Conservation (phyloP, 306 rosid species). For the cucumber (Cucumis sativus) region DNA sequence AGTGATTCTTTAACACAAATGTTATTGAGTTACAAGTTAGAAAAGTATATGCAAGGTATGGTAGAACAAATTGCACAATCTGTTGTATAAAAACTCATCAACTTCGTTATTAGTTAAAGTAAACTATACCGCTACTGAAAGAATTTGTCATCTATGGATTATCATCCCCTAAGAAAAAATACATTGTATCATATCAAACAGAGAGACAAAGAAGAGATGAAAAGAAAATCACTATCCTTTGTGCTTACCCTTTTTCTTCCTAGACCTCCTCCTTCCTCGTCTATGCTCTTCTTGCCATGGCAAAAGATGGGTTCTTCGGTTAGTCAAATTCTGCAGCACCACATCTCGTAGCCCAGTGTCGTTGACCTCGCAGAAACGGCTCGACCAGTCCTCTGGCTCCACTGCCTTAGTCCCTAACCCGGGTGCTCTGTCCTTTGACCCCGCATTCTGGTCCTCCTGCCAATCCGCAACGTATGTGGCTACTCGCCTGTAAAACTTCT, state of each 20-base stretch:
- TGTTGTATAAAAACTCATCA: neutral
- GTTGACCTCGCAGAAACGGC: constrained; percentile 52
- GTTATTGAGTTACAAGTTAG: neutral
- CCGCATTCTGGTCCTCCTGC: constrained; percentile 40
- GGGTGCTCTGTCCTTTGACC: constrained; percentile 70
- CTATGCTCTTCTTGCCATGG: constrained; percentile 40
- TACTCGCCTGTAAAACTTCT: constrained; percentile 64
- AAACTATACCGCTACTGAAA: neutral
- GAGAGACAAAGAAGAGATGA: too few species aligned
- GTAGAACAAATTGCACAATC: neutral
- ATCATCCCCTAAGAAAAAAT: neutral
- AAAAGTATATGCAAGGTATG: neutral
- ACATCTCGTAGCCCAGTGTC: constrained; percentile 33
- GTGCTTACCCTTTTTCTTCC: constrained; percentile 3
- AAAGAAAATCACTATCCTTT: neutral
- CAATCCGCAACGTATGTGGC: constrained; percentile 73
- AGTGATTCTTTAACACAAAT: neutral
- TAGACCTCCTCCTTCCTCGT: neutral
- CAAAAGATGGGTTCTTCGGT: constrained; percentile 22
- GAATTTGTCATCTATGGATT: neutral
- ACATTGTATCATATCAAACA: neutral
- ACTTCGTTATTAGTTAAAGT: neutral
- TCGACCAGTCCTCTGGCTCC: constrained; percentile 54
- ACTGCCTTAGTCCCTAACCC: constrained; percentile 62
- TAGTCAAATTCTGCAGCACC: constrained; percentile 21